Base-by-base conservation (phyloP, 148 eudicot genomes). In the Rhododendron mucronatum region DNA sequence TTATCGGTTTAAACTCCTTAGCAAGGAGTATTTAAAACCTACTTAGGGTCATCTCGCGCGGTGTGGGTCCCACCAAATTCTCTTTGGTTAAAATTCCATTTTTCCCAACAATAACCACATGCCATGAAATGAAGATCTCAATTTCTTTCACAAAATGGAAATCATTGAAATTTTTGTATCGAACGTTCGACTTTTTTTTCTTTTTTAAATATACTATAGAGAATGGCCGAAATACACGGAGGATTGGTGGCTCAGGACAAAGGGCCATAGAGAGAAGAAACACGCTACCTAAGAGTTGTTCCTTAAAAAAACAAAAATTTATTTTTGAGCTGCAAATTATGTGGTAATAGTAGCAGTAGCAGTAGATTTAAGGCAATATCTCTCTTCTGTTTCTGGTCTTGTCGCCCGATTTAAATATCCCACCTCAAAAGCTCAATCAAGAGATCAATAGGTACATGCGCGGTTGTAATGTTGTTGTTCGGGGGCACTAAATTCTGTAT, bases 381-480 rank as follows among this genome's bases (percentile, higher is more conserved):
- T 71, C 76, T 30, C 76, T 65, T 9, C 37, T 33, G 7, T 14
- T 71, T 33, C 76, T 15, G 37, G 20, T 30, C 76, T 30, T 71
- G 20, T 33, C 9, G 16, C 76, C 76, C 0, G 41, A 13, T 30
- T 33, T 14, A 71, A 30, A 71, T 14, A 33, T 71, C 41, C 39
- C 20, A 13, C 39, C 76, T 71, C 76, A 71, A 33, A 71, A 71
- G 76, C 21, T 71, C 76, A 20, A 71, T 71, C 76, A 33, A 4
- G 5, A 71, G 76, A 71, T 71, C 41, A 33, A 71, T 20, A 30
- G 76, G 76, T 71, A 33, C 7, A 1, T 33, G 20, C 0, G 41
- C 41, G 8, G 37, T 61, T 50, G 85, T 75, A 30, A 15, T 30
- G 53, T 59, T 63, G 2, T 78, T 85, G 77, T 81, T 89, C 28